These are phyloP conservation scores for Nepenthes gracilis DNA, from an alignment of 148 eudicot genomes.

Conservation along the genomic window DNA sequence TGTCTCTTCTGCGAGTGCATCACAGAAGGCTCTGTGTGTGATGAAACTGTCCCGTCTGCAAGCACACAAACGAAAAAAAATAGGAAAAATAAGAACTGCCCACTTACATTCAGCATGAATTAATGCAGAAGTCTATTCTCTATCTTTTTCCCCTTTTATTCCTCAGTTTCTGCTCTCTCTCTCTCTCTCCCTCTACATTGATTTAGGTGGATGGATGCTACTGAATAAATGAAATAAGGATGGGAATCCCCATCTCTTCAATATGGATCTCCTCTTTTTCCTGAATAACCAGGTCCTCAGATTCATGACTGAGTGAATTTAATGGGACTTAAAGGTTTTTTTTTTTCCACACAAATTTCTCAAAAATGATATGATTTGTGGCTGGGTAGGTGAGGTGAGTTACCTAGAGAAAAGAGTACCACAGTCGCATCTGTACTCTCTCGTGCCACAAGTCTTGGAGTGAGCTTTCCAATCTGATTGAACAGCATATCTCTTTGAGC, in stretches of 20 bases:
- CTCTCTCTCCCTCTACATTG: too few species aligned
- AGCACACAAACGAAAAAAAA: too few species aligned
- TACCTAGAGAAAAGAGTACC: slow-evolving; percentile 2
- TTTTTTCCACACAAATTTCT: neutral
- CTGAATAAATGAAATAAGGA: slow-evolving; percentile 5
- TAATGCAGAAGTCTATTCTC: too few species aligned
- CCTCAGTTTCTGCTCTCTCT: neutral
- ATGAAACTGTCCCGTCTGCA: slow-evolving; percentile 94
- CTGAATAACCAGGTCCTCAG: neutral
- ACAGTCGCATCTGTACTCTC: slow-evolving; percentile 1
- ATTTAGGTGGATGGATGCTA: too few species aligned
- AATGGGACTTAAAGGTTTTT: neutral
- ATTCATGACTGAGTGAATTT: neutral
- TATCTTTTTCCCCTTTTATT: neutral
- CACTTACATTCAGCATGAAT: slow-evolving; percentile 1
- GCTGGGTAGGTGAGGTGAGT: neutral
- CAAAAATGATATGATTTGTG: neutral
- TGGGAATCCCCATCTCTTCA: neutral
- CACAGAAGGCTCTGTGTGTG: slow-evolving; percentile 97
- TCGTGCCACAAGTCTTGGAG: neutral
- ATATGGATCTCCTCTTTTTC: neutral
- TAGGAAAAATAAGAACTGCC: neutral
- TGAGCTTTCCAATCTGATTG: slow-evolving; percentile 1
- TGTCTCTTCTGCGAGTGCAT: slow-evolving; percentile 85
- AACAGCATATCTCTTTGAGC: neutral